These are phyloP conservation scores for Pichia paraexigua DNA, from an alignment of 805 yeast genomes.

Conservation along the genomic window DNA sequence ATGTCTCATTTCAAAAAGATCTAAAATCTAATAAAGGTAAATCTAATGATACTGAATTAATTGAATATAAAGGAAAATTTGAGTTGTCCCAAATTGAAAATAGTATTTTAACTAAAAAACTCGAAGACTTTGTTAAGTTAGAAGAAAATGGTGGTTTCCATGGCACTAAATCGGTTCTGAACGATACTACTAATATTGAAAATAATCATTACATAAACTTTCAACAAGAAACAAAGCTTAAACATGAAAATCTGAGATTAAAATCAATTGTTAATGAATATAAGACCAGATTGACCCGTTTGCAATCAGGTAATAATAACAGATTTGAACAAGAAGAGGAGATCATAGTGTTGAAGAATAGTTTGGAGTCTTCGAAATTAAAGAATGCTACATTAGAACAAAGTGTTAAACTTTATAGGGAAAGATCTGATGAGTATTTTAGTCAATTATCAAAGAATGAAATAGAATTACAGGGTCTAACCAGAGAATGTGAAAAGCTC, in stretches of 20 bases:
- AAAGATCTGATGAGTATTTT: slow-evolving; percentile 67
- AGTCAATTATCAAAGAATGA: slow-evolving; percentile 74
- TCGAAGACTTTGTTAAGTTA: slow-evolving; percentile 16
- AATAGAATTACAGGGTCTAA: slow-evolving; percentile 54
- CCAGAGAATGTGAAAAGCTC: slow-evolving; percentile 51
- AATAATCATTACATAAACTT: slow-evolving; percentile 8
- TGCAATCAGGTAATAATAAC: slow-evolving; percentile 21
- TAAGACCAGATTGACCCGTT: slow-evolving; percentile 27
- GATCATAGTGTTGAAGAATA: slow-evolving; percentile 41
- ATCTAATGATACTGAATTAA: slow-evolving; percentile 6
- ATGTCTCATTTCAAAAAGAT: slow-evolving; percentile 29
- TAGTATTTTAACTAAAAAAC: slow-evolving; percentile 31
- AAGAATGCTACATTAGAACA: slow-evolving; percentile 49
- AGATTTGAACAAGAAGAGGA: slow-evolving; percentile 29
- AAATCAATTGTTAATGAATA: slow-evolving; percentile 29
- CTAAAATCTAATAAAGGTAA: slow-evolving; percentile 23
- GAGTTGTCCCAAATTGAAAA: slow-evolving; percentile 40
- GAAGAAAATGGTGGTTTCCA: slow-evolving; percentile 1
- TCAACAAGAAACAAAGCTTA: slow-evolving; percentile 21
- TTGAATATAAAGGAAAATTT: slow-evolving; percentile 36
- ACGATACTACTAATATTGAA: slow-evolving; percentile 2
- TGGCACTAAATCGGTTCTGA: slow-evolving; percentile 10
- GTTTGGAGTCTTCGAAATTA: slow-evolving; percentile 46
- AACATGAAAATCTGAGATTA: slow-evolving; percentile 29
- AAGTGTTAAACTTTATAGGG: slow-evolving; percentile 53